Conservation (phyloP, 2,329 filamentous ascomycete genomes). For the Fusarium sp. region DNA sequence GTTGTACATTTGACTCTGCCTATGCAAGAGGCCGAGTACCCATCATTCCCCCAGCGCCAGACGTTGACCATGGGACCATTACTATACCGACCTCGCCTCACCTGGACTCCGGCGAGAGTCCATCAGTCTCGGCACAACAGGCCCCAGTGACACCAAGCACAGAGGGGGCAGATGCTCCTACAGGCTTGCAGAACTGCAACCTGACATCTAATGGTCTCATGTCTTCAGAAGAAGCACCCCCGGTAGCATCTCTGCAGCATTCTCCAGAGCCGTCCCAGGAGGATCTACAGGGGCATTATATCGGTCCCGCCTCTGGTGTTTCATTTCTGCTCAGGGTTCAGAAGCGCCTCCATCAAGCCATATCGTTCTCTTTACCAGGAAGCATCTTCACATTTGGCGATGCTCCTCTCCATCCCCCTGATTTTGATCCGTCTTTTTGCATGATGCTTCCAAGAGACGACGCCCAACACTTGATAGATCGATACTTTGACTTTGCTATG, state of each 20-base stretch:
- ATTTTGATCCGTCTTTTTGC: slow-evolving; percentile 51
- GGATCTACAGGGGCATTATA: slow-evolving; percentile 49
- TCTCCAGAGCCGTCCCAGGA: slow-evolving; percentile 48
- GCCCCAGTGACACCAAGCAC: background rate
- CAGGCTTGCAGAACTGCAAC: slow-evolving; percentile 13
- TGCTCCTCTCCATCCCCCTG: slow-evolving; percentile 55
- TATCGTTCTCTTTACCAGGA: slow-evolving; percentile 42
- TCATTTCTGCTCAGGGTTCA: slow-evolving; percentile 48
- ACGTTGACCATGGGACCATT: slow-evolving; percentile 8
- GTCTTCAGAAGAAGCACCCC: background rate
- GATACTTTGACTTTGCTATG: slow-evolving; percentile 69
- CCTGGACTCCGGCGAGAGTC: slow-evolving; percentile 15
- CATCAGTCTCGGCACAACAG: slow-evolving; percentile 13
- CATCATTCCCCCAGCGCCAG: slow-evolving; percentile 31
- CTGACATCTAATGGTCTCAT: slow-evolving; percentile 19
- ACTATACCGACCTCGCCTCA: slow-evolving; percentile 9
- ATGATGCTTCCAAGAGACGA: slow-evolving; percentile 55
- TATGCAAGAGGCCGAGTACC: slow-evolving; percentile 42
- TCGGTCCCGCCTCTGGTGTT: slow-evolving; percentile 48
- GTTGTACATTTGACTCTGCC: slow-evolving; percentile 42
- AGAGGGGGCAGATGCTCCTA: background rate
- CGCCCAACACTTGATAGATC: slow-evolving; percentile 53
- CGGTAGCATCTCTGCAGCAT: slow-evolving; percentile 30
- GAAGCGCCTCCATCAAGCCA: slow-evolving; percentile 45
- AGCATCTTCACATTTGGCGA: slow-evolving; percentile 64